These are phyloP conservation scores for Penicillium bovifimosum DNA, from an alignment of 495 filamentous ascomycete species.

Conservation along the genomic window DNA sequence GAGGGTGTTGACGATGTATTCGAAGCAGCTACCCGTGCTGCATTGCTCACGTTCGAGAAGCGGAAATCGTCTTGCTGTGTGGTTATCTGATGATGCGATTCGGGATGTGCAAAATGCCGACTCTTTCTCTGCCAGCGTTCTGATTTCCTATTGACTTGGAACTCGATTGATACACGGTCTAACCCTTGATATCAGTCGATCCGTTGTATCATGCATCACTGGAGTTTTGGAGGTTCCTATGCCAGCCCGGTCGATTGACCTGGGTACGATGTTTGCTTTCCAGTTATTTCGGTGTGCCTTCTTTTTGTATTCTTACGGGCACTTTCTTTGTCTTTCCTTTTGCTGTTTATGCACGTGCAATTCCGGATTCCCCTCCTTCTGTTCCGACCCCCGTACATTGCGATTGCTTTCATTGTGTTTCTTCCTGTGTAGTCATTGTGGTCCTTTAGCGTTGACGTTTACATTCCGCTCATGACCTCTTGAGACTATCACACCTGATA, in stretches of 20 bases:
- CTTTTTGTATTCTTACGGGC: conserved; percentile 6
- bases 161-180: conserved; percentile 17
- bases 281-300: conserved; percentile 18
- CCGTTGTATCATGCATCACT: conserved; percentile 41
- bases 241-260: conserved; percentile 17
- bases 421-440: conserved; percentile 17
- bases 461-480: conserved; percentile 1
- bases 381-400: conserved; percentile 20
- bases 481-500: conserved; percentile 1
- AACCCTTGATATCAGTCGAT: conserved; percentile 9
- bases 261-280: conserved; percentile 14
- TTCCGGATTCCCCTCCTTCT: conserved; percentile 26
- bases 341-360: conserved; percentile 23
- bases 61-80: conserved; percentile 79
- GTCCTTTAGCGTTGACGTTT: conserved; percentile 5
- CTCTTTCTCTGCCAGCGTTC: conserved; percentile 25
- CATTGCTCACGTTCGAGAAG: conserved; percentile 86
- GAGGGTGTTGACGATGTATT: conserved; percentile 99
- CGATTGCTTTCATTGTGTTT: conserved; percentile 16
- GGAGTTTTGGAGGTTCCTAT: conserved; percentile 39
- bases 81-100: conserved; percentile 64
- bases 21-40: conserved; percentile 94
- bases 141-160: conserved; percentile 20
- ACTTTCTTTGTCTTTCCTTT: conserved; percentile 19
- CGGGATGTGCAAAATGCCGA: conserved; percentile 20